phyloP scores from a whole-genome alignment of 176 grass and related monocot genomes.

The Juncus inflexus region DNA sequence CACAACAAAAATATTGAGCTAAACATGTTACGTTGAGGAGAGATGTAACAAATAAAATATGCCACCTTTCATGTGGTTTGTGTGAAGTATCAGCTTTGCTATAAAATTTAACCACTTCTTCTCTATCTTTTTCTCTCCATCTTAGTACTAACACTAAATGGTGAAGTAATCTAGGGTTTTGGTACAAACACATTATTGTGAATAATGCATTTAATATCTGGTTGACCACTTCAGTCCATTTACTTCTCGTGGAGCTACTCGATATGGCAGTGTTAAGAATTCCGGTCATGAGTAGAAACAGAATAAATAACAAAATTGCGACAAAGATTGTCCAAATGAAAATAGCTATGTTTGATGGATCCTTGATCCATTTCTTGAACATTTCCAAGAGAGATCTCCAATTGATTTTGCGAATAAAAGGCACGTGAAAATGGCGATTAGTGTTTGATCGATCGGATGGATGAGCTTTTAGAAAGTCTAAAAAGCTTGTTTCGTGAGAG shows the following conservation, averaged over 20 bases:
- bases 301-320: slow-evolving; percentile 44
- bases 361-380: slow-evolving; percentile 69
- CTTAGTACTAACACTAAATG: slow-evolving; percentile 67
- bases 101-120: slow-evolving; percentile 48
- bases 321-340: slow-evolving; percentile 67
- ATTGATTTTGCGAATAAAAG: slow-evolving; percentile 66
- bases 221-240: slow-evolving; percentile 77
- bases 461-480: slow-evolving; percentile 75
- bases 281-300: slow-evolving; percentile 59
- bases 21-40: slow-evolving; percentile 69
- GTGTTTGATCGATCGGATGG: slow-evolving; percentile 38
- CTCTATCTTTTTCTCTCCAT: slow-evolving; percentile 49
- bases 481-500: slow-evolving; percentile 43
- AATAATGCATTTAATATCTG: slow-evolving; percentile 97
- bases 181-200: slow-evolving; percentile 96
- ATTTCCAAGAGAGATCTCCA: slow-evolving; percentile 44
- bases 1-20: slow-evolving; percentile 71
- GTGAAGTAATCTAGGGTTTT: slow-evolving; percentile 80
- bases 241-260: slow-evolving; percentile 47
- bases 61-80: slow-evolving; percentile 45
- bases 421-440: slow-evolving; percentile 50
- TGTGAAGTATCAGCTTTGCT: slow-evolving; percentile 44
- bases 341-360: slow-evolving; percentile 67
- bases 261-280: slow-evolving; percentile 61
- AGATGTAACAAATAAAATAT: slow-evolving; percentile 51